These are phyloP conservation scores for Candida boidinii DNA, from an alignment of 805 yeast genomes.

Conservation along the genomic window DNA sequence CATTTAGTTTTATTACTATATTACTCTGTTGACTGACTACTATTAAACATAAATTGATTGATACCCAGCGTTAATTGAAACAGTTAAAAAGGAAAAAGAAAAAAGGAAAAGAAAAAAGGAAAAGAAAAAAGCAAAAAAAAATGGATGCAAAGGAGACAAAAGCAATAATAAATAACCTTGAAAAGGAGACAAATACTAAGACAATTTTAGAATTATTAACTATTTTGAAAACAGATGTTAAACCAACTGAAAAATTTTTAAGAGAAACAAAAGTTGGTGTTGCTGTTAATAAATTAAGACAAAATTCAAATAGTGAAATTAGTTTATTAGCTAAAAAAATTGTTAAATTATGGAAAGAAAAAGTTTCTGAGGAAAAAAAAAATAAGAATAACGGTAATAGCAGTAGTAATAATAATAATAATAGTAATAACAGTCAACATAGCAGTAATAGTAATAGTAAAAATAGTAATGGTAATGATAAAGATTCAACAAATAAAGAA, in stretches of 20 bases:
- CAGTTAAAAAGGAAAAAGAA: no score
- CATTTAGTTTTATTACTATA: no score
- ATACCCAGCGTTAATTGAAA: no score
- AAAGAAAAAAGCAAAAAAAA: no score
- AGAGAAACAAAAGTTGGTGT: conserved; percentile 97
- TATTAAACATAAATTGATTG: no score
- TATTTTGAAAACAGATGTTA: conserved; percentile 58
- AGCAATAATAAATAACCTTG: conserved; percentile 61
- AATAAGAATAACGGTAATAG: background rate
- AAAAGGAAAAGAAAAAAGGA: no score
- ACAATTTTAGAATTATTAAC: conserved; percentile 60
- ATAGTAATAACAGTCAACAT: background rate
- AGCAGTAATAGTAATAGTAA: background rate
- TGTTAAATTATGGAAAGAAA: conserved; percentile 85
- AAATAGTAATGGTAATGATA: background rate
- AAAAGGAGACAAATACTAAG: conserved; percentile 58
- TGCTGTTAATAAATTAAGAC: conserved; percentile 81
- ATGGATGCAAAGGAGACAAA: conserved; percentile 74
- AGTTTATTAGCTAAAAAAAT: conserved; percentile 68
- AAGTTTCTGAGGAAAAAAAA: conserved; percentile 60
- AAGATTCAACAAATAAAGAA: background rate
- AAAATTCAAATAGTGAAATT: conserved; percentile 59
- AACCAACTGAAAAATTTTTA: conserved; percentile 77
- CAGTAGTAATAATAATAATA: background rate
- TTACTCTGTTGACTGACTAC: no score